Evolutionary conservation across 768 basidiomycete genomes (phyloP), one percentile per base, ranked within the genome.

Genomic region (Rhizopogon vinicolor): DNA sequence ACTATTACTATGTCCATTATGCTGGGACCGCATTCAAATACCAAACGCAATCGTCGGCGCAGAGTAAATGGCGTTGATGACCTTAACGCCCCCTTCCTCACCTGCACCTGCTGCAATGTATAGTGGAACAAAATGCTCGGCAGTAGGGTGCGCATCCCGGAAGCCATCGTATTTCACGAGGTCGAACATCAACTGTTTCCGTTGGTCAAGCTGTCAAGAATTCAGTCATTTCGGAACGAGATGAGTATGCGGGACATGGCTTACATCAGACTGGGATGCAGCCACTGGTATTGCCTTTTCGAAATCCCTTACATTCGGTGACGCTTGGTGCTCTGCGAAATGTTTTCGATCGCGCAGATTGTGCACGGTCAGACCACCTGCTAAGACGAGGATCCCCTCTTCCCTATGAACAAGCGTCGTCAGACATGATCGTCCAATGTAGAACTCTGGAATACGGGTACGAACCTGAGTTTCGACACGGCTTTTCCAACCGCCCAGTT

Each of bases 91-190:
- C 1, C 81, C 82, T 4, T 74, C 75, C 43, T 82, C 85, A 12
- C 84, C 85, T 6, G 87, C 89, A 3, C 87, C 90, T 1, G 83
- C 86, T 4, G 86, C 88, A 42, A 91, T 75, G 65, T 91, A 89
- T 10, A 93, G 58, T 8, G 91, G 91, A n/a, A 92, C 75, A 62
- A 93, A 89, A 64, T 93, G 90, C 25, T 93, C 91, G 58, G 84
- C 84, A 1, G 86, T 76, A 1, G 90, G 90, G 61, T 94, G 88
- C 28, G 84, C 80, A 0, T 74, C 61, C 3, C 84, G 77, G 76
- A 88, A 93, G 9, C 79, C 80, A 4, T 73, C 68, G 60, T 91
- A 87, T 41, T 71, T 70, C 8, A 76, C 73, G 55, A 93, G 72
- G 7, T 70, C 68, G 52, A 82, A 54, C 72, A 91, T 66, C 5